These are phyloP conservation scores for Pouteria campechiana DNA, from an alignment of 179 eudicot species.

Conservation along the genomic window DNA sequence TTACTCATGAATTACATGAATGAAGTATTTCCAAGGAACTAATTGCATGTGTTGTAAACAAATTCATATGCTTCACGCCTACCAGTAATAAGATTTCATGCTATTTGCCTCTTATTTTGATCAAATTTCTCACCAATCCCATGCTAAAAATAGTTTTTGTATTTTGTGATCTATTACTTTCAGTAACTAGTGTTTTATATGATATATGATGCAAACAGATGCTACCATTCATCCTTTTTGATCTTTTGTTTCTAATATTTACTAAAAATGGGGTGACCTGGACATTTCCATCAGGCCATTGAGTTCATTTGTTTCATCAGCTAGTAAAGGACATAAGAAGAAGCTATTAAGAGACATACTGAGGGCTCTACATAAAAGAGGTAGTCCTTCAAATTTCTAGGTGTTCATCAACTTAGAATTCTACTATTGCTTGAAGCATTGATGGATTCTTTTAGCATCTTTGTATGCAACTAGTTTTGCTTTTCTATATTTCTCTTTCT, in stretches of 20 bases:
- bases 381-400: slow-evolving; percentile 33
- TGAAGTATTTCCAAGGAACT: too few relatives aligned
- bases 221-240: slow-evolving; percentile 98
- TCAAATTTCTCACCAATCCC: not conserved
- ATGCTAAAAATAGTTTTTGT: not conserved
- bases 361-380: slow-evolving; percentile 51
- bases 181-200: not conserved
- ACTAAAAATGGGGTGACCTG: slow-evolving; percentile 80
- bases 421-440: too few relatives aligned
- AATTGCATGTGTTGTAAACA: too few relatives aligned
- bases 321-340: slow-evolving; percentile 67
- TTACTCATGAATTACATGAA: too few relatives aligned
- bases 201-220: slow-evolving; percentile 63
- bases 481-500: too few relatives aligned
- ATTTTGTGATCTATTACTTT: not conserved
- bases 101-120: not conserved
- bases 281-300: slow-evolving; percentile 81
- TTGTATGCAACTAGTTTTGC: too few relatives aligned
- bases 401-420: too few relatives aligned
- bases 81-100: not conserved
- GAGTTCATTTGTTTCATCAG: slow-evolving; percentile 44
- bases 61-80: not conserved
- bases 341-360: slow-evolving; percentile 48
- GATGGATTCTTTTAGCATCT: too few relatives aligned
- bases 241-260: slow-evolving; percentile 88